phyloP scores from a whole-genome alignment of 2,329 filamentous ascomycete species.

The Purpureocillium lavendulum region DNA sequence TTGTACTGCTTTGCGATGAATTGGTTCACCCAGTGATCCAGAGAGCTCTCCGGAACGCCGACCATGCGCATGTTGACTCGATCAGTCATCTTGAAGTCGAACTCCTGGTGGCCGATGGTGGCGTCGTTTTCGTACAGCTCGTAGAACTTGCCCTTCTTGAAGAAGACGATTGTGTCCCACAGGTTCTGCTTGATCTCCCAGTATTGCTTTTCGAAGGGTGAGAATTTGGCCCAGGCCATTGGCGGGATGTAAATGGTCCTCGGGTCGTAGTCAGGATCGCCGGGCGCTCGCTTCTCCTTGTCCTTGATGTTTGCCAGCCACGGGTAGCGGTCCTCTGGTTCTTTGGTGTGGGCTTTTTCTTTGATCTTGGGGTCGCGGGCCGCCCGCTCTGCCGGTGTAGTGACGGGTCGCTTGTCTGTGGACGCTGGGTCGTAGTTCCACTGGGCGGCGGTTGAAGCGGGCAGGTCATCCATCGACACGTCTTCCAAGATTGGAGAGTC shows the following conservation, averaged over 20 bases:
- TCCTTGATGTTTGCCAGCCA: conserved; percentile 86
- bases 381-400: conserved; percentile 20
- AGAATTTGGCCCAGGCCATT: conserved; percentile 71
- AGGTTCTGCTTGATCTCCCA: conserved; percentile 99
- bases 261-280: conserved; percentile 83
- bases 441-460: conserved; percentile 68
- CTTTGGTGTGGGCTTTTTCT: conserved; percentile 68
- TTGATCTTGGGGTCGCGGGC: conserved; percentile 30
- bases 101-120: conserved; percentile 90
- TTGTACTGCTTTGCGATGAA: conserved; percentile 98
- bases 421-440: conserved; percentile 61
- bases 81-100: conserved; percentile 95
- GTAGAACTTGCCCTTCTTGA: conserved; percentile 99
- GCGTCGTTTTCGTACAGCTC: conserved; percentile 98
- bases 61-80: conserved; percentile 99
- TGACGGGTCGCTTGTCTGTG: conserved; percentile 25
- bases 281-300: conserved; percentile 69
- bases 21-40: conserved; percentile 97
- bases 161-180: conserved; percentile 96
- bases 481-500: conserved; percentile 39
- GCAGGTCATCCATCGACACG: conserved; percentile 45
- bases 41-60: conserved; percentile 86
- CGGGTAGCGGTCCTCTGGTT: conserved; percentile 77
- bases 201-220: conserved; percentile 94
- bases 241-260: conserved; percentile 87